Conservation (phyloP, 2,329 filamentous ascomycete species). For the Exophiala xenobiotica region DNA sequence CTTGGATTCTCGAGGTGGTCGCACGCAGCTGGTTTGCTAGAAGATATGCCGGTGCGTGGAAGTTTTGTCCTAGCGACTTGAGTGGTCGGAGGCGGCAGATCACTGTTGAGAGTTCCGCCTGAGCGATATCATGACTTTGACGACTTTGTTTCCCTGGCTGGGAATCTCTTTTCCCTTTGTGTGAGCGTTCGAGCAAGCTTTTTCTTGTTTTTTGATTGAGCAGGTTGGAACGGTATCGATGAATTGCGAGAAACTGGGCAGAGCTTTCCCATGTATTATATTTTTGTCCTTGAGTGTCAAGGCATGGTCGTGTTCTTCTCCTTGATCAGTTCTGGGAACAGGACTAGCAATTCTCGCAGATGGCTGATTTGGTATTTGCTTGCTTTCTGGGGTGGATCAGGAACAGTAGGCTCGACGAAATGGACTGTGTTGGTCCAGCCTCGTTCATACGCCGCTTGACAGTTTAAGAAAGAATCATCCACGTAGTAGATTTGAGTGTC, state of each 20-base stretch:
- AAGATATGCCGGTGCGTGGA: constrained; percentile 26
- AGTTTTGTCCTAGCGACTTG: constrained; percentile 28
- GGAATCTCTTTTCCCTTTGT: neutral
- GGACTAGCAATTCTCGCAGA: constrained; percentile 69
- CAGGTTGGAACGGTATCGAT: neutral
- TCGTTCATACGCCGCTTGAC: constrained; percentile 69
- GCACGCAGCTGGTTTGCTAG: constrained; percentile 25
- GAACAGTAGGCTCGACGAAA: constrained; percentile 73
- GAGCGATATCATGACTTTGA: too few relatives aligned
- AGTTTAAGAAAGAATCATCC: constrained; percentile 86
- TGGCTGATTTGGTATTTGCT: constrained; percentile 73
- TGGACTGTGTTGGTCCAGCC: constrained; percentile 81
- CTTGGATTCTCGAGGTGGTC: constrained; percentile 16
- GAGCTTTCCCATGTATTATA: neutral
- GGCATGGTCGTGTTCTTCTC: constrained; percentile 5
- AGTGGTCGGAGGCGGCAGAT: constrained; percentile 16
- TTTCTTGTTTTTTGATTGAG: neutral
- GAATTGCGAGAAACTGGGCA: too few relatives aligned
- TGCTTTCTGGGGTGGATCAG: constrained; percentile 62
- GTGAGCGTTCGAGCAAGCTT: neutral
- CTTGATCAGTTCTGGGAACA: constrained; percentile 88
- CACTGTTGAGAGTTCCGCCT: too few relatives aligned
- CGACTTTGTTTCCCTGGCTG: neutral
- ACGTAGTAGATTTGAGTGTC: constrained; percentile 84
- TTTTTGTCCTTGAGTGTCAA: neutral